Evolutionary conservation across 139 green algal species (phyloP).

Genomic region (Chlorella sp.): DNA sequence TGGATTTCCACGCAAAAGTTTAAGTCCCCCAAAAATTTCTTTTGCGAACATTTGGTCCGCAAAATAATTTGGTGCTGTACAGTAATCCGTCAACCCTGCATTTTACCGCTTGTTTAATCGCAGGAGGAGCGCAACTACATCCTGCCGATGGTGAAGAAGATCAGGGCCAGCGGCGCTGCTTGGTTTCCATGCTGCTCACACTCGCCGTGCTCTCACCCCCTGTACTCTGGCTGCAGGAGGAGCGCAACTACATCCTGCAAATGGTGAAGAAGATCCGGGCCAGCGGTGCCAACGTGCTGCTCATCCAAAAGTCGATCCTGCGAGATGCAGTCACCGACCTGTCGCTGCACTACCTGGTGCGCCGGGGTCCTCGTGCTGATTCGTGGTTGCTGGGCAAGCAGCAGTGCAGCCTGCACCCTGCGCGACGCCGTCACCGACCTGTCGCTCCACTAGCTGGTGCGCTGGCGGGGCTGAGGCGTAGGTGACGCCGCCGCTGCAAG

Average conservation of each 20-base stretch:
- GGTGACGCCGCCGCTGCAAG: too few relatives aligned
- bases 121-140: slow-evolving; percentile 99
- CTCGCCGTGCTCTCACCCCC: neutral
- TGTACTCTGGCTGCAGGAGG: slow-evolving; percentile 75
- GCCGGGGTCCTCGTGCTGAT: neutral
- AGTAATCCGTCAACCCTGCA: neutral
- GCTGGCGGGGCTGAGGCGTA: neutral
- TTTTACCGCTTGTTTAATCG: slow-evolving; percentile 17
- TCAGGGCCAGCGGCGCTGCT: slow-evolving; percentile 66
- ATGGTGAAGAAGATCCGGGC: slow-evolving; percentile 99
- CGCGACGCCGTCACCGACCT: slow-evolving; percentile 97
- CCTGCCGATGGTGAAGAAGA: slow-evolving; percentile 97
- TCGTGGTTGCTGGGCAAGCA: too few relatives aligned
- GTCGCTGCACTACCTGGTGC: slow-evolving; percentile 95
- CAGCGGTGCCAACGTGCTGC: slow-evolving; percentile 96
- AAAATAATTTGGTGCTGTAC: too few relatives aligned
- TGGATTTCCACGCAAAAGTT: too few relatives aligned
- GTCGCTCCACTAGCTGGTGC: slow-evolving; percentile 95
- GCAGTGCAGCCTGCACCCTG: slow-evolving; percentile 97
- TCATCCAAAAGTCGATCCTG: slow-evolving; percentile 99
- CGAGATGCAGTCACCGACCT: slow-evolving; percentile 97
- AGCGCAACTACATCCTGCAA: slow-evolving; percentile 98
- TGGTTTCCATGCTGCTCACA: neutral
- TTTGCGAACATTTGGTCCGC: too few relatives aligned
- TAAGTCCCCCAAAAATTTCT: too few relatives aligned